phyloP scores from a whole-genome alignment of 805 yeast species.

The Teunomyces aglyptinius region DNA sequence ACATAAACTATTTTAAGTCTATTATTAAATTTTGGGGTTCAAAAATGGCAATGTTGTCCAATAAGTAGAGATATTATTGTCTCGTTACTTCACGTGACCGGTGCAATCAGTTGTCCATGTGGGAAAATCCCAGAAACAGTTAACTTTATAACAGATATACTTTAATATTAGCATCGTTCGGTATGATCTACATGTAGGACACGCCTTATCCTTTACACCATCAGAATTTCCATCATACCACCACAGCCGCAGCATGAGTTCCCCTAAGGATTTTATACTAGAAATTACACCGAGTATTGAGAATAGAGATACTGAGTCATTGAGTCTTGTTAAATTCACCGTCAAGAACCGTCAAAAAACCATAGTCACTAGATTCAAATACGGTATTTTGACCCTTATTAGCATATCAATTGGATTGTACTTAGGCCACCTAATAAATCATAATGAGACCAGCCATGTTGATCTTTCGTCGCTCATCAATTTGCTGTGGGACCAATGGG shows the following conservation, averaged over 20 bases:
- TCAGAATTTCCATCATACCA: background rate
- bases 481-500: background rate
- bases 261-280: constrained; percentile 27
- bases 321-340: constrained; percentile 18
- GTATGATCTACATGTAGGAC: constrained; percentile 11
- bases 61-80: too few species aligned
- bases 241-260: constrained; percentile 20
- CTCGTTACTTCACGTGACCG: background rate
- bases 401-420: background rate
- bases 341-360: constrained; percentile 11
- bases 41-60: too few species aligned
- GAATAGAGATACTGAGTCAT: constrained; percentile 9
- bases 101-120: background rate
- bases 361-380: background rate
- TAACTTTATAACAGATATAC: background rate
- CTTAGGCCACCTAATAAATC: background rate
- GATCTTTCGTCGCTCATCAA: background rate
- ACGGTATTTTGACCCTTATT: background rate
- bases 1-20: background rate
- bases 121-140: background rate
- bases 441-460: background rate
- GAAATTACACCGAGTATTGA: constrained; percentile 24
- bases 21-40: too few species aligned
- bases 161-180: background rate
- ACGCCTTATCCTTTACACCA: background rate